Evolutionary conservation across 2,329 filamentous ascomycete species (phyloP), one percentile per base, ranked within the genome.

Genomic region (Pyrenophora seminiperda): DNA sequence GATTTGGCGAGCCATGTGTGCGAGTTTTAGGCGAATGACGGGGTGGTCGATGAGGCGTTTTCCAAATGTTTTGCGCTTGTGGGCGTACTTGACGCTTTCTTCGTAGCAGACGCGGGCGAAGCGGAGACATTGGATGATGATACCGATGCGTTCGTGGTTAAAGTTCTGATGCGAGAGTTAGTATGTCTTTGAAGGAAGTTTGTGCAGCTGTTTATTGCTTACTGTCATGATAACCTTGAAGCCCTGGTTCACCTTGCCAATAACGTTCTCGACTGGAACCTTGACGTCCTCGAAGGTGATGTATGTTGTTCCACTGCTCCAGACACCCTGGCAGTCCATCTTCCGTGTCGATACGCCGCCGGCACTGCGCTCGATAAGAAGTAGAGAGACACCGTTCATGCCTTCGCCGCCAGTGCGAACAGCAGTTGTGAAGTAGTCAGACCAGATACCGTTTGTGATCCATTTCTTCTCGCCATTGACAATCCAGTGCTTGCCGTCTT

Each of bases 391-490:
- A 53, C 94, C 94, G 70, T 93, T 92, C 92, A 97, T 97, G 61
- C 94, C 94, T 18, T 84, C 79, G 27, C 86, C 88, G 58, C 89
- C 91, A 5, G 94, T 57, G 20, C 54, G 54, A n/a, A 57, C 54
- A 24, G 54, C 54, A 11, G 90, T 95, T 47, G 94, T 97, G 81
- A 97, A 97, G 80, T 97, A 99, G 75, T 99, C 94, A 56, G 82
- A 84, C 91, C 91, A 97, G 68, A 97, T 85, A 68, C 94, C 94
- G 77, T 99, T 99, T 67, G 93, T 97, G 75, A 97, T 97, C 93
- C 94, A 97, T 79, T 99, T 99, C 88, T 99, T 97, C 84, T 97
- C 93, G 47, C 94, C 94, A 70, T 97, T 99, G 76, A 99, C 94
- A 63, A 97, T 97, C 77, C 95, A 99, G 79, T 97, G 91, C 81